Percentiles rank a stretch among this genome's conserved stretches.
Conservation (phyloP, 768 basidiomycete genomes). For the Suillus weaverae region DNA sequence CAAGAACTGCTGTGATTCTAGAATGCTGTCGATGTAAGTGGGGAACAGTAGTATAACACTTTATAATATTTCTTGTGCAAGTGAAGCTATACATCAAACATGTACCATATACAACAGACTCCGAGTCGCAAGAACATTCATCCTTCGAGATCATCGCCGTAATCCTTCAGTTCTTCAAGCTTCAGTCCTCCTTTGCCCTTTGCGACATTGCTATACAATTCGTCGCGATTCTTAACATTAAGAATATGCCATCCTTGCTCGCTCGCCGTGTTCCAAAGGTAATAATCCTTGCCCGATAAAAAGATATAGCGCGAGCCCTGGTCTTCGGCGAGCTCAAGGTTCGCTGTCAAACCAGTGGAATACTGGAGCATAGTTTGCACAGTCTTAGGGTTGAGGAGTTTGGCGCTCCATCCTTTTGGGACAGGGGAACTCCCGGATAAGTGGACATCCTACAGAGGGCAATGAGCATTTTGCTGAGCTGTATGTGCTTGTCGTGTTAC, state of each 20-base stretch:
- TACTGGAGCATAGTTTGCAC: background rate
- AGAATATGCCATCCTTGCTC: background rate
- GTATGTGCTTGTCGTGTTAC: background rate
- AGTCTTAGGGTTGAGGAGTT: background rate
- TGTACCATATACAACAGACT: background rate
- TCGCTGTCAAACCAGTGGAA: background rate
- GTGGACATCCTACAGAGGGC: background rate
- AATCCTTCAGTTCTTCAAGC: background rate
- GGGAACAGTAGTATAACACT: background rate
- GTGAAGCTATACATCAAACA: background rate
- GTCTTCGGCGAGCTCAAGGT: background rate
- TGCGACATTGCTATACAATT: background rate
- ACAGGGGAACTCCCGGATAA: background rate
- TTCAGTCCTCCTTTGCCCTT: background rate
- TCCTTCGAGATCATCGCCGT: background rate
- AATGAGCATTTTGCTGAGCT: background rate
- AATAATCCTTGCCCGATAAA: background rate
- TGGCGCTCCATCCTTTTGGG: background rate
- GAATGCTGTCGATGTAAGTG: slow-evolving; percentile 49
- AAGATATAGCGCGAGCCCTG: background rate
- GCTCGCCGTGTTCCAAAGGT: background rate
- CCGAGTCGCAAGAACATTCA: background rate
- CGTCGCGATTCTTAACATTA: background rate
- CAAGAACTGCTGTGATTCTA: slow-evolving; percentile 66
- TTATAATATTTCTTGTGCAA: background rate